Evolutionary conservation across 2,329 filamentous ascomycete species (phyloP), one percentile per base, ranked within the genome.

Genomic region (Ascochyta viciae-villosae): DNA sequence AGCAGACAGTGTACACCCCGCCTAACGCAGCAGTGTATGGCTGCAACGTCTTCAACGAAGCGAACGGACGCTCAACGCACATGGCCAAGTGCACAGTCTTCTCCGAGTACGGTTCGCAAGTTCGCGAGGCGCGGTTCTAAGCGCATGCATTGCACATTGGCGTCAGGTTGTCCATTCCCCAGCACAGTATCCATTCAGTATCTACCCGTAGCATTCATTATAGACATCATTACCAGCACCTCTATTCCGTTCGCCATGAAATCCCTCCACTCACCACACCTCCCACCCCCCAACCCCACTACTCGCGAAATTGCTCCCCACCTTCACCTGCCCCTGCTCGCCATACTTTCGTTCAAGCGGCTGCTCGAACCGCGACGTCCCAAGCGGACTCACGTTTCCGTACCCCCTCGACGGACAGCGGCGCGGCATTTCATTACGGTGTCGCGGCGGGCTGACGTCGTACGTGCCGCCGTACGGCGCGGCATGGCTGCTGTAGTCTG

Each of bases 1-100:
- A 5, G 9, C 8, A 6, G 29, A 41, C 43, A 83, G 82, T 96
- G 57, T 95, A 95, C 72, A 94, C 91, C 13, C 93, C 93, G 33
- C 93, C 93, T 3, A 96, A 96, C 68, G 92, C 94, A 34, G 91
- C 91, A 34, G 89, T 85, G 56, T 85, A 86, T 57, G 93, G 93
- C 23, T 96, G 91, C 75, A 85, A 91, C 68, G 86, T 94, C 70
- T 97, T 94, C 74, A 85, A 94, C 68, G 85, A 88, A 61, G 82
- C 82, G 65, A 96, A 91, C 3, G 90, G 93, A 0, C 57, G 58
- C 8, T 56, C 67, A 3, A 64, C 40, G 1, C 72, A 74, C 44
- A 62, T 70, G 41, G 63, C 64, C 5, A 63, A 66, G 37, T 74
- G 71, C 47, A 64, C 66, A 5, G 61, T 72, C 23, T 76, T 66